A percentile compares a stretch with the other conserved stretches of the same genome.
Evolutionary conservation across 2,329 filamentous ascomycete genomes (phyloP).

Genomic region (Cadophora sp.): DNA sequence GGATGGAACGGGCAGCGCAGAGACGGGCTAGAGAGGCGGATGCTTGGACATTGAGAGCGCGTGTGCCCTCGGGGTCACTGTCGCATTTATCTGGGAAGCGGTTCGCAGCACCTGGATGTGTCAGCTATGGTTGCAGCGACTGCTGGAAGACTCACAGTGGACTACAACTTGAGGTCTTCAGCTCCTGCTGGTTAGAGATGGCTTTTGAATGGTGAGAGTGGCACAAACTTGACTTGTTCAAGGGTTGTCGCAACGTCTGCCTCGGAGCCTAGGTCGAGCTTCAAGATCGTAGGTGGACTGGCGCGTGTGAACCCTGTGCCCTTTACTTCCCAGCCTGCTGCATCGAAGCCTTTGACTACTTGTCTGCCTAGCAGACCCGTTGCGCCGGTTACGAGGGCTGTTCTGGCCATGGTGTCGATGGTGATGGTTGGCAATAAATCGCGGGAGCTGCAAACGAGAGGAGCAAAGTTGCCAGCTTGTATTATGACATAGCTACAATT

Average conservation of each 20-base stretch:
- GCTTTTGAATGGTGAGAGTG: constrained; percentile 4
- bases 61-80: constrained; percentile 76
- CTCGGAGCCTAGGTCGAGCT: constrained; percentile 43
- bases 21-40: constrained; percentile 69
- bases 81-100: constrained; percentile 88
- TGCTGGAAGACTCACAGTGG: constrained; percentile 66
- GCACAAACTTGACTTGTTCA: constrained; percentile 60
- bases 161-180: constrained; percentile 77
- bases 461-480: constrained; percentile 55
- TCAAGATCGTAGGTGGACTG: constrained; percentile 69
- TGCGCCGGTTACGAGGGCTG: constrained; percentile 80
- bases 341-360: constrained; percentile 73
- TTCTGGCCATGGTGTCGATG: constrained; percentile 47
- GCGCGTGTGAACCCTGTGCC: constrained; percentile 79
- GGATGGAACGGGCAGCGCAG: constrained; percentile 65
- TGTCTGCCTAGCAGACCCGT: constrained; percentile 84
- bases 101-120: constrained; percentile 73
- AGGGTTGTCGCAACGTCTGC: constrained; percentile 57
- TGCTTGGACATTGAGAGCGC: constrained; percentile 75
- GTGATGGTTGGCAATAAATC: no score
- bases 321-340: constrained; percentile 70
- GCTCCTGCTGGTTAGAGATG: constrained; percentile 30
- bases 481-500: constrained; percentile 5
- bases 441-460: no score
- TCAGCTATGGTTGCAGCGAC: constrained; percentile 20